Base-by-base conservation (phyloP, 805 yeast species). In the Ogataea allantospora region DNA sequence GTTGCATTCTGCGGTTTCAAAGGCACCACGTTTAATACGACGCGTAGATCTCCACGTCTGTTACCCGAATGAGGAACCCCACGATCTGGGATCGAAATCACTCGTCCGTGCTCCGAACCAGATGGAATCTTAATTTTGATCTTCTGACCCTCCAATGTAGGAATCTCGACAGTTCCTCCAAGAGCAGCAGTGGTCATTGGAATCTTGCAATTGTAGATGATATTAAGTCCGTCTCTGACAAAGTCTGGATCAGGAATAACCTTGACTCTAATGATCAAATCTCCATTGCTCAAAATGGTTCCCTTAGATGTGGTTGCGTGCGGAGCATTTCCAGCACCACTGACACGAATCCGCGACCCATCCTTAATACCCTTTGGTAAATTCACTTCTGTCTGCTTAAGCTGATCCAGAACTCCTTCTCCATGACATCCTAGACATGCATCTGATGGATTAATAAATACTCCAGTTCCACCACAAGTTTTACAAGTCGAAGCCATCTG, bases 141-240 rank as follows among this genome's bases (percentile, higher is more conserved):
- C 23, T 73, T 73, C 27, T 75, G 75, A 4, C 95, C 97, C 27
- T 62, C 66, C 18, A 93, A 75, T 0, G 99, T 91, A 22, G 98
- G 98, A n/a, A 93, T 77, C 33, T 83, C 78, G 15, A 93, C 74
- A 30, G 77, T 79, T 25, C 99, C 99, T 44, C 99, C 99, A 30
- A 93, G 69, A 0, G 96, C 88, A 1, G 99, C 99, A 0, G 99
- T 93, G 1, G 99, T 93, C 79, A 88, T 84, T 32, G 93, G 84
- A 35, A 93, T 79, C 29, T 78, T 77, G 31, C 80, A 77, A 18
- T 71, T 69, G 54, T 78, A 75, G 40, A 83, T 60, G 42, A 93
- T 71, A 53, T 86, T 82, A 48, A 77, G 74, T 23, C 83, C 81
- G 22, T 68, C 69, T 33, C 96, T 74, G 19, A 69, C 65, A 63